Percentiles rank a stretch among this genome's conserved stretches.
Evolutionary conservation across 352 stramenopile genomes (phyloP).

Genomic region (Phytophthora pini): DNA sequence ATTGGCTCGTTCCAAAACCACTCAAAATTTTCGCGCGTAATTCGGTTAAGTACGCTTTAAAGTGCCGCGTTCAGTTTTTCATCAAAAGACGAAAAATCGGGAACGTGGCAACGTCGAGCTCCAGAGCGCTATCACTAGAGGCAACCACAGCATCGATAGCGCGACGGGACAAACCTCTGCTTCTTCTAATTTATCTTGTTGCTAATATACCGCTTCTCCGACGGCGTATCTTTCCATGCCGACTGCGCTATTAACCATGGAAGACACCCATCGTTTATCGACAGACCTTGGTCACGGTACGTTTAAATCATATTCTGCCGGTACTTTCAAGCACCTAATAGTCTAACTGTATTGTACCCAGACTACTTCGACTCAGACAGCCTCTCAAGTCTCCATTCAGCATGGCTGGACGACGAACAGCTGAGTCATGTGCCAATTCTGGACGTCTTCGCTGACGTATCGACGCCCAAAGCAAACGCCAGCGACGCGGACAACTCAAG

Average conservation of each 20-base stretch:
- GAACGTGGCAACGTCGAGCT: slow-evolving; percentile 10
- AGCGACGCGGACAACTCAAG: slow-evolving; percentile 17
- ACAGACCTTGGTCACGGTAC: slow-evolving; percentile 30
- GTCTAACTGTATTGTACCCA: slow-evolving; percentile 11
- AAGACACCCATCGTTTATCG: slow-evolving; percentile 34
- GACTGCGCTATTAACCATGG: slow-evolving; percentile 35
- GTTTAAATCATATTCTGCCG: slow-evolving; percentile 5
- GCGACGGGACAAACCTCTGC: background rate
- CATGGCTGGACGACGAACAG: slow-evolving; percentile 63
- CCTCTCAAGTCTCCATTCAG: slow-evolving; percentile 41
- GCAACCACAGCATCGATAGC: slow-evolving; percentile 1
- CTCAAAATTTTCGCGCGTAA: slow-evolving; percentile 43
- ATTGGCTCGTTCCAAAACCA: slow-evolving; percentile 24
- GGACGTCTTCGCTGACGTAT: slow-evolving; percentile 42
- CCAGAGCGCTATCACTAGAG: background rate
- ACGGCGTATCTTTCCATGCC: slow-evolving; percentile 27
- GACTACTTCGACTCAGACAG: slow-evolving; percentile 38
- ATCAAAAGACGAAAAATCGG: slow-evolving; percentile 24
- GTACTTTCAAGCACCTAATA: background rate
- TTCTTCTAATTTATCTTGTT: slow-evolving; percentile 7
- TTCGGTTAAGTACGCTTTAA: slow-evolving; percentile 34
- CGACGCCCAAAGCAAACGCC: slow-evolving; percentile 30
- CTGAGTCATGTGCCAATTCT: slow-evolving; percentile 40
- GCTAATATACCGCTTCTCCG: slow-evolving; percentile 1
- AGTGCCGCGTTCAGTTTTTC: background rate